Evolutionary conservation across 2,329 filamentous ascomycete species (phyloP), one percentile per base, ranked within the genome.

Genomic region (Tolypocladium endophyticum): DNA sequence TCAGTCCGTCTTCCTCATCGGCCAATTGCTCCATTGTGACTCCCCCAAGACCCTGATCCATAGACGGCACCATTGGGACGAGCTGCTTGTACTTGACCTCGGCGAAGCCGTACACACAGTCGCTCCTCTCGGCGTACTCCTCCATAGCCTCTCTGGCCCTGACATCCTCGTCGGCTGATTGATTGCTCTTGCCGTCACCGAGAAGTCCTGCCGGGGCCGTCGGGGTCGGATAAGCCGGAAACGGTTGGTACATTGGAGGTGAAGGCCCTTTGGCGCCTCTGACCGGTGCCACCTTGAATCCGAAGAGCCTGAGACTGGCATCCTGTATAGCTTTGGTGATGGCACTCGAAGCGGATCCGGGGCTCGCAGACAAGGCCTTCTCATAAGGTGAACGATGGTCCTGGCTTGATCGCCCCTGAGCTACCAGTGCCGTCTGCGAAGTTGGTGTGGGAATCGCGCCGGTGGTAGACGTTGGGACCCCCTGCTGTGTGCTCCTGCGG

Each of bases 81-180:
- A 99, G 82, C 73, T 99, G 94, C 73, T 95, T 94, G 75, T 95
- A 97, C 74, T 99, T 99, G 70, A 99, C 93, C 75, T 99, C 93
- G 7, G 94, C 94, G 73, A 99, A 97, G 3, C 93, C 92, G 71
- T 92, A 99, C 3, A 99, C 92, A 54, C 97, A 94, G 72, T 99
- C 92, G 70, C 92, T 97, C 45, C 92, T 83, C 38, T 92, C 94
- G 1, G 94, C 94, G 64, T 90, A 88, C 67, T 97, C 92, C 72
- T 99, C 93, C 60, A 97, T 92, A 53, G 85, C 82, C 68, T 92
- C 88, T 2, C 93, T 86, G 47, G 89, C 86, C 64, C 84, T 85
- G 20, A 82, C 79, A 70, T 97, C 94, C 69, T 97, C 92, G 64
- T 97, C 92, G 23, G 66, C 70, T 25, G 85, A 76, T 3, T 82